Base-by-base conservation (phyloP, 257 asterid species). In the Galeopsis tetrahit region DNA sequence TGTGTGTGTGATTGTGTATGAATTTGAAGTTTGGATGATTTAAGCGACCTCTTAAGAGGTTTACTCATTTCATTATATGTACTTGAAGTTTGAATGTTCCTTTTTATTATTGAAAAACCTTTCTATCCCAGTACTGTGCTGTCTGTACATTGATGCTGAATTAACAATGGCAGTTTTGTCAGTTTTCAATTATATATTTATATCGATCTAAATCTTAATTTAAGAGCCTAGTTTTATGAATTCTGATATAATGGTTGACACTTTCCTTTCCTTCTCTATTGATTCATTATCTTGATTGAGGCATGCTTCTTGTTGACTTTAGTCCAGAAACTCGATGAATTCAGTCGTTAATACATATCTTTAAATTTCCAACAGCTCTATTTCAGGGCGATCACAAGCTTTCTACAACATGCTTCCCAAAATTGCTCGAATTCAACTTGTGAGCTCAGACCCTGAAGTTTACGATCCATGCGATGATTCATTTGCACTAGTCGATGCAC, bases 381-480 rank as follows among this genome's bases (percentile, higher is more conserved):
- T 73, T 77, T 31, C 66, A 71, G 77, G 65, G 69, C 11, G 66
- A 58, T 51, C 46, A 4, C n/a, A 61, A 58, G 34, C 28, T 3
- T 11, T 17, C 28, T 3, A 11, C 62, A 85, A 15, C 43, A 89
- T 93, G 98, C 77, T 57, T 11, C 44, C 84, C 49, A 79, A 61
- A 77, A 87, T 77, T 66, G 99, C 99, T 8, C 86, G 82, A 62
- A 92, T 95, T 33, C 78, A 74, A 43, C 96, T 95, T 8, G 85
- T 90, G 79, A 85, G 96, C 63, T 95, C 99, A 51, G 98, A 95
- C 77, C 91, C 93, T 15, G 92, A 92, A 84, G 99, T 92, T 62
- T 95, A 95, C 9, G 99, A 92, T 35, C 98, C 98, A 34, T 92
- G 98, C 60, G 99, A 95, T 73, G 99, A 92, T 81, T 95, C 98